These are phyloP conservation scores for Neofusicoccum sp. DNA, from an alignment of 2,329 filamentous ascomycete genomes.

Conservation along the genomic window DNA sequence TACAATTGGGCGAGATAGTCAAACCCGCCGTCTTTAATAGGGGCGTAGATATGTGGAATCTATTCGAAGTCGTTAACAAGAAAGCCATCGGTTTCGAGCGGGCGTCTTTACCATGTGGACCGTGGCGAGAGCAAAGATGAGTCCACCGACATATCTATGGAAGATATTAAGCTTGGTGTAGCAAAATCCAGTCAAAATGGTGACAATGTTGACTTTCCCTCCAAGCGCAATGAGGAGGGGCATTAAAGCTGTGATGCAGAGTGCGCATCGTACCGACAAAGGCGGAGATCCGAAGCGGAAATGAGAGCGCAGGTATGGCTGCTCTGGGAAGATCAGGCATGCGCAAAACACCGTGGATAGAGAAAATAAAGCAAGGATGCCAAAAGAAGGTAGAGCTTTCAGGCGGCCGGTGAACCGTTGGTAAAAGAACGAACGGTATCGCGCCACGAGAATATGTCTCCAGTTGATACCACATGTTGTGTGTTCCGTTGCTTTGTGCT, in stretches of 20 bases:
- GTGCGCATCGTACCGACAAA: slow-evolving; percentile 26
- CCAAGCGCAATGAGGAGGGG: slow-evolving; percentile 29
- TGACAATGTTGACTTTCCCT: slow-evolving; percentile 32
- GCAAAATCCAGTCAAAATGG: slow-evolving; percentile 29
- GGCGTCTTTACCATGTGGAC: slow-evolving; percentile 25
- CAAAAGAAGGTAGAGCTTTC: slow-evolving; percentile 22
- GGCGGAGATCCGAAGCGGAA: slow-evolving; percentile 29
- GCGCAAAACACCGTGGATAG: slow-evolving; percentile 22
- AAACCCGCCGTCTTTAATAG: slow-evolving; percentile 24
- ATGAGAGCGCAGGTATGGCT: slow-evolving; percentile 21
- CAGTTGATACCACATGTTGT: background rate
- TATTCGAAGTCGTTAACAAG: background rate
- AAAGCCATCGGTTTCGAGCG: background rate
- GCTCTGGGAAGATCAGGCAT: slow-evolving; percentile 24
- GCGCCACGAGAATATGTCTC: slow-evolving; percentile 15
- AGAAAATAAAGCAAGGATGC: slow-evolving; percentile 21
- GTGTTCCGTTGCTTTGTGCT: background rate
- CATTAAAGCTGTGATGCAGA: slow-evolving; percentile 29
- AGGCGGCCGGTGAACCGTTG: slow-evolving; percentile 22
- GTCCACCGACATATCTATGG: slow-evolving; percentile 24
- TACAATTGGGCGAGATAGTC: slow-evolving; percentile 23
- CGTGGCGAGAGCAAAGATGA: slow-evolving; percentile 25
- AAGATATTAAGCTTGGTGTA: slow-evolving; percentile 32
- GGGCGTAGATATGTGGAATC: slow-evolving; percentile 26
- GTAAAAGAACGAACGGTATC: slow-evolving; percentile 21